phyloP scores from a whole-genome alignment of 2,329 filamentous ascomycete genomes.

The Diaporthe humulicola region DNA sequence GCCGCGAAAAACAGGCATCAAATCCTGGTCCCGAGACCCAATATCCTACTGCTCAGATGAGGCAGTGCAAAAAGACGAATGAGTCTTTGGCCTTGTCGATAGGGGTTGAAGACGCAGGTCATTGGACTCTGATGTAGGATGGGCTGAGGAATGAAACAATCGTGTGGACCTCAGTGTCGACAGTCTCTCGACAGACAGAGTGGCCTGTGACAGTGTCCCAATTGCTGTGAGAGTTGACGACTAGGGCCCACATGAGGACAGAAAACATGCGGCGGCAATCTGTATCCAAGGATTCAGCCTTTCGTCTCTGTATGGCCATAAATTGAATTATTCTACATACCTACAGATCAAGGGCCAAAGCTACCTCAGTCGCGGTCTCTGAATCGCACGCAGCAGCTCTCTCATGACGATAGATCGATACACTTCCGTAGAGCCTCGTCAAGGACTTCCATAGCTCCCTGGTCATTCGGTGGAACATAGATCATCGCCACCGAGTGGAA shows the following conservation, averaged over 20 bases:
- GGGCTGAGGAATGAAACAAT: not conserved
- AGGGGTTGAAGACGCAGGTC: not conserved
- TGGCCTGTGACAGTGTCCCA: not conserved
- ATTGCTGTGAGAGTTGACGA: not conserved
- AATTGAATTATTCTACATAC: not conserved
- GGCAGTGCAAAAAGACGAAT: not conserved
- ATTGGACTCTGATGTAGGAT: not conserved
- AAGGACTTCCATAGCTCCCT: not conserved
- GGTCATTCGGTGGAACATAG: not conserved
- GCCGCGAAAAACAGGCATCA: rapidly evolving
- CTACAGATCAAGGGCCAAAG: not conserved
- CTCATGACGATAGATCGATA: not conserved
- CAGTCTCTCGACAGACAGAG: no score
- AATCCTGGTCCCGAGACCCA: not conserved
- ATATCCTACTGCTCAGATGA: no score
- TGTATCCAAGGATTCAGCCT: not conserved
- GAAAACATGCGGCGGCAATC: not conserved
- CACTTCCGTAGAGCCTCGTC: not conserved
- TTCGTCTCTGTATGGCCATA: not conserved
- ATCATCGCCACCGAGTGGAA: not conserved
- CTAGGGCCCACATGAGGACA: not conserved
- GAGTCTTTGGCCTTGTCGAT: not conserved
- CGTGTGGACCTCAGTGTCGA: not conserved
- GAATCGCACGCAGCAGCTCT: not conserved
- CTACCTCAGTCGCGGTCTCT: not conserved